These are phyloP conservation scores for Scedosporium minutisporum DNA, from an alignment of 2,329 filamentous ascomycete species.

Conservation along the genomic window DNA sequence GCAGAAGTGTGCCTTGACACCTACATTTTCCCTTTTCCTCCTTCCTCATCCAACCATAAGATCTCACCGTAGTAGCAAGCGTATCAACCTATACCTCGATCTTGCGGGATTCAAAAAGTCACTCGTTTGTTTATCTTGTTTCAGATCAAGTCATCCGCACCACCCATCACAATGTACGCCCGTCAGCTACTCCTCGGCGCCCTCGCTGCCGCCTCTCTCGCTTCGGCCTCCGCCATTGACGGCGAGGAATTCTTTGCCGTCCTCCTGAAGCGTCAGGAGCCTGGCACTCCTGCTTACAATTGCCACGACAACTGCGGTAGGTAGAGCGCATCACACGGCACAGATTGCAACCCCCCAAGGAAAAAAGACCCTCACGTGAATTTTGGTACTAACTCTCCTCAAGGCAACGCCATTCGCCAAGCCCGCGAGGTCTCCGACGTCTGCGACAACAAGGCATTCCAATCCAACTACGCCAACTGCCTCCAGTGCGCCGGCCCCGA, in stretches of 20 bases:
- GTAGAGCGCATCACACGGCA: slow-evolving; percentile 7
- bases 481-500: slow-evolving; percentile 27
- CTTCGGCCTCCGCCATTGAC: slow-evolving; percentile 7
- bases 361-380: slow-evolving; percentile 12
- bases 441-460: slow-evolving; percentile 29
- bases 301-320: slow-evolving; percentile 38
- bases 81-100: background rate
- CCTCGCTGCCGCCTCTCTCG: slow-evolving; percentile 6
- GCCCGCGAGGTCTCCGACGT: slow-evolving; percentile 19
- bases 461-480: slow-evolving; percentile 28
- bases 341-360: background rate
- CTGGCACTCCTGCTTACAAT: slow-evolving; percentile 31
- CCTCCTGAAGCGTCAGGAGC: slow-evolving; percentile 30
- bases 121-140: background rate
- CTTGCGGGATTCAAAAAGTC: background rate
- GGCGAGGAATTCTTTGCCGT: background rate
- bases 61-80: background rate
- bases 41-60: background rate
- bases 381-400: slow-evolving; percentile 5
- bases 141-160: background rate
- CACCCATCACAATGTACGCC: background rate
- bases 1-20: background rate
- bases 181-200: background rate
- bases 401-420: slow-evolving; percentile 19
- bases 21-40: background rate